Evolutionary conservation across 2,329 filamentous ascomycete genomes (phyloP), one percentile per base, ranked within the genome.

Genomic region (Pseudopithomyces maydicus): DNA sequence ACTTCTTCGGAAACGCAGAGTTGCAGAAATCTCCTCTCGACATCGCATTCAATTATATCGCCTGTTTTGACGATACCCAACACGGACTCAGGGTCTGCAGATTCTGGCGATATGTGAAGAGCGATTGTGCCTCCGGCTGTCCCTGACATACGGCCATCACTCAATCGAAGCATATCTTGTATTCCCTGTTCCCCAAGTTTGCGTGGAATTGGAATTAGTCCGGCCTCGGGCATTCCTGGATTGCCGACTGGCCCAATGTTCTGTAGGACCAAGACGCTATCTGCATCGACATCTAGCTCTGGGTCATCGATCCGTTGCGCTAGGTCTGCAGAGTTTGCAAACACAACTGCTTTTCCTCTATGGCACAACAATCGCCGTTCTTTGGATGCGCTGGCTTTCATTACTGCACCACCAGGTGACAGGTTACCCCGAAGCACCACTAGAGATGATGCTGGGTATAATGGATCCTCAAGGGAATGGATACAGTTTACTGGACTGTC

Each of bases 301-400:
- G 91, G 88, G 23, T 81, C 80, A 14, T 86, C 87, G 14, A 97
- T 82, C 0, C 92, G 91, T 0, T 81, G 78, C 71, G 94, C 87
- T 38, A 97, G 85, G 65, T 88, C 84, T 64, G 86, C 82, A 76
- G 97, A 92, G 68, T 92, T 92, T 74, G 96, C 81, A 74, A 94
- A 97, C 41, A 94, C 90, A 10, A 86, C 83, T 1, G 91, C 93
- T 57, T 85, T 86, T 36, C 93, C 93, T 0, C 83, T 87, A 76
- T 97, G 97, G n/a, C 79, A 81, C 15, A 92, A 83, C 0, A 84
- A 72, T 3, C 64, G 61, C 3, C 77, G 74, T 5, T 92, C 92
- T 74, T 97, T 93, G 72, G 96, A 96, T 38, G 93, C 93, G 0
- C 92, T 96, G 74, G 97, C 97, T 78, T 97, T 97, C 64, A 92